These are phyloP conservation scores for Hydnomerulius pinastri DNA, from an alignment of 768 basidiomycete genomes.

Conservation along the genomic window DNA sequence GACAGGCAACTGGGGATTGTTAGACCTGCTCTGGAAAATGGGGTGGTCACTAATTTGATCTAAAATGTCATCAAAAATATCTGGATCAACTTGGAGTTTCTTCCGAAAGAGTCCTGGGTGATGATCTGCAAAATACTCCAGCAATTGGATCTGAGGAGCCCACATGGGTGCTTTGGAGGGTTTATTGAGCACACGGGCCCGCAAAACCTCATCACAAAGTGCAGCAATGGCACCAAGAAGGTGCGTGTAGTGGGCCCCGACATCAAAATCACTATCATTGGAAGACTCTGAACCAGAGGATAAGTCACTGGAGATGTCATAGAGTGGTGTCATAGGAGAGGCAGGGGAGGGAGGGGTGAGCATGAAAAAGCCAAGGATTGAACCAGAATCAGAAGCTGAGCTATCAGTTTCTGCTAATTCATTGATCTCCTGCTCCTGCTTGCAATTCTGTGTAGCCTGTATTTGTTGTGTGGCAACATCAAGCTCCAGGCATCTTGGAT, in stretches of 20 bases:
- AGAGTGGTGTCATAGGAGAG: not conserved
- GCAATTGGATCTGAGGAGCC: not conserved
- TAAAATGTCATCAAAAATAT: slow-evolving; percentile 24
- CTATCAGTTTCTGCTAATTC: too few relatives aligned
- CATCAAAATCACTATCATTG: not conserved
- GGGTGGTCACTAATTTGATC: slow-evolving; percentile 15
- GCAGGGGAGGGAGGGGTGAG: not conserved
- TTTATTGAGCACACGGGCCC: not conserved
- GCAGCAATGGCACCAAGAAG: not conserved
- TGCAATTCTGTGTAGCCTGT: too few relatives aligned
- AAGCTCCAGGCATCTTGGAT: too few relatives aligned
- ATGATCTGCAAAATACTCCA: not conserved
- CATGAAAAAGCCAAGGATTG: not conserved
- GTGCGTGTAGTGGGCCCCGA: not conserved
- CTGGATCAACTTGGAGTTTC: slow-evolving; percentile 26
- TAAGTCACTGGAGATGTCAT: not conserved
- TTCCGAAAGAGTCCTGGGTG: slow-evolving; percentile 2
- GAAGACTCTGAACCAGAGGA: not conserved
- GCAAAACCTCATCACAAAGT: not conserved
- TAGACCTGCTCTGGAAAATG: slow-evolving; percentile 5
- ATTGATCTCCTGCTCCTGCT: not conserved
- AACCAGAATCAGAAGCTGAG: too few relatives aligned
- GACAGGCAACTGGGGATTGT: slow-evolving; percentile 3
- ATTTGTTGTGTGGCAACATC: too few relatives aligned
- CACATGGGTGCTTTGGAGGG: not conserved